Conservation (phyloP, 176 grass and related monocot genomes). For the Aegilops bicornis region DNA sequence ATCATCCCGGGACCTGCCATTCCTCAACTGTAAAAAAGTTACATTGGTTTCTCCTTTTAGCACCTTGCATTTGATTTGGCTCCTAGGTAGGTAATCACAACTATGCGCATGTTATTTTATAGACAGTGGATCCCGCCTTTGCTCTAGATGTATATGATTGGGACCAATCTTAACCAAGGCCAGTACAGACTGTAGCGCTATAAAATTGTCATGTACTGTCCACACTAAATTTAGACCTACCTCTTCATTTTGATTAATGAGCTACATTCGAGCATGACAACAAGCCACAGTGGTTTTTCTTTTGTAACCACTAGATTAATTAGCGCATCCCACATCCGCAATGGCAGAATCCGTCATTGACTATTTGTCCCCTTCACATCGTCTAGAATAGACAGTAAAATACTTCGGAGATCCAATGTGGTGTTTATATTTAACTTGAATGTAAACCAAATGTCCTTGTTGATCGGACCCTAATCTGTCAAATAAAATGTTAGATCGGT, state of each 20-base stretch:
- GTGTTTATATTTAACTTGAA: no score
- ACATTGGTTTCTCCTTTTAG: background rate
- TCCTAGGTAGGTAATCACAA: background rate
- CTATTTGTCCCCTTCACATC: no score
- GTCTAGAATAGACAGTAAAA: no score
- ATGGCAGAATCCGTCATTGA: no score
- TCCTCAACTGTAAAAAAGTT: background rate
- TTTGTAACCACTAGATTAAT: no score
- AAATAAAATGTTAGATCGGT: no score
- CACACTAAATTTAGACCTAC: background rate
- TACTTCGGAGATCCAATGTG: no score
- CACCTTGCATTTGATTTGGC: background rate
- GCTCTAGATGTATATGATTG: background rate
- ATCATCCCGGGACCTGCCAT: background rate
- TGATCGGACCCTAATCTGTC: no score
- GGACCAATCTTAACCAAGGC: background rate
- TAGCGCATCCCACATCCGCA: no score
- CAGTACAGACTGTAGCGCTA: background rate
- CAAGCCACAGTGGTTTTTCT: background rate
- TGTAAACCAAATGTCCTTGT: no score
- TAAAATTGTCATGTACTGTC: background rate
- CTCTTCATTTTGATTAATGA: background rate
- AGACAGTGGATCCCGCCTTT: background rate
- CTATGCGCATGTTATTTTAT: background rate
- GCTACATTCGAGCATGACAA: background rate